Base-by-base conservation (phyloP, 2,329 filamentous ascomycete genomes). In the Cercospora citrullina region DNA sequence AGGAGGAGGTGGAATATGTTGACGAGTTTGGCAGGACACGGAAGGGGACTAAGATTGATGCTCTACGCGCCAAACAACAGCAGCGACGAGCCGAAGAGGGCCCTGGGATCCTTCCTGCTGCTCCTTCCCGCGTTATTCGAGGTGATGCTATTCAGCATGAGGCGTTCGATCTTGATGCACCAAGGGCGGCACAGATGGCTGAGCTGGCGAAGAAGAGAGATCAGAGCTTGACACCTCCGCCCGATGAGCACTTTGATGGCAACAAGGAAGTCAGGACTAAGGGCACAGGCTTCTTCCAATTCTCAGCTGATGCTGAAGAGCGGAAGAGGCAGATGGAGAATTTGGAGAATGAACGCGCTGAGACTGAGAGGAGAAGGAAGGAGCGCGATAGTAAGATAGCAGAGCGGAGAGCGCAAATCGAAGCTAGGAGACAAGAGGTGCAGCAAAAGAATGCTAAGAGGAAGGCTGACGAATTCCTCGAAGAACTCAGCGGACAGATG, bases 11-110 rank as follows among this genome's bases (percentile, higher is more conserved):
- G 5, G 94, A 97, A 72, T 96, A 92, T 77, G 86, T 90, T 63
- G 95, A 99, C 79, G 95, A 98, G 76, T 97, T 96, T 77, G 95
- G 95, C 2, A 90, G 95, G n/a, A 86, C 89, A 14, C 85, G 94
- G 3, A 87, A 83, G 53, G 91, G 90, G 18, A 94, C 92, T 0
- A 86, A 86, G 59, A 86, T 88, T 4, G 87, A 95, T 70, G 89
- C 91, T 72, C 86, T 90, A 72, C 86, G 84, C 45, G 84, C 80
- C 21, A 86, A 87, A 64, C 83, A 85, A 7, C 80, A 85, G 84
- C 85, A 21, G 83, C 84, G 2, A 84, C 88, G 63, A 88, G 91
- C 16, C 68, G 73, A n/a, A 62, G 90, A 90, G 73, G 82, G 84
- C 70, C 90, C 92, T 83, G 87, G 88, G 12, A 91, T 89, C 30